These are phyloP conservation scores for Colletotrichum godetiae DNA, from an alignment of 2,329 filamentous ascomycete species.

Conservation along the genomic window DNA sequence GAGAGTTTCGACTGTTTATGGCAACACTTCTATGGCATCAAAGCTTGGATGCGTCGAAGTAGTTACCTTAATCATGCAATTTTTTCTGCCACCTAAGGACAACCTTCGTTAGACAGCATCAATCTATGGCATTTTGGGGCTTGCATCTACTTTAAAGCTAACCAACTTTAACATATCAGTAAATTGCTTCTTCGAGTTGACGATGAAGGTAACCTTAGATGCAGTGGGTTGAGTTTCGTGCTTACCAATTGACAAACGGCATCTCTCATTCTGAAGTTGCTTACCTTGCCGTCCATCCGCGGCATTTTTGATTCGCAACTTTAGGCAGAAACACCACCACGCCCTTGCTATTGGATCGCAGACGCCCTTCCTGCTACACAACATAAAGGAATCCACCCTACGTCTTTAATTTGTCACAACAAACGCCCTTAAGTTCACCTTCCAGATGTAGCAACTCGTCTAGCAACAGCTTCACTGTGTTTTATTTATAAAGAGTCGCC, in stretches of 20 bases:
- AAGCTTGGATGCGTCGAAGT: neutral
- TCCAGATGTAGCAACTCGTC: neutral
- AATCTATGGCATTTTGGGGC: too few relatives aligned
- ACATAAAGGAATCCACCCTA: neutral
- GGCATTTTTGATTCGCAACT: neutral
- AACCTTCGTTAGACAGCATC: too few relatives aligned
- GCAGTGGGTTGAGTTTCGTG: neutral
- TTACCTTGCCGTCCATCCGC: neutral
- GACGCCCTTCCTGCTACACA: constrained; percentile 2
- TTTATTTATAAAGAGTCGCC: neutral
- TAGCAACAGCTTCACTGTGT: neutral
- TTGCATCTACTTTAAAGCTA: too few relatives aligned
- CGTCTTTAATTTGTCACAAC: neutral
- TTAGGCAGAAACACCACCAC: neutral
- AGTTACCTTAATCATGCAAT: neutral
- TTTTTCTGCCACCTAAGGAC: neutral
- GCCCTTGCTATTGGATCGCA: neutral
- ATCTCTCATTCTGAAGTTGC: neutral
- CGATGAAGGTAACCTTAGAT: neutral
- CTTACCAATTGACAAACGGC: neutral
- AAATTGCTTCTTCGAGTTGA: too few relatives aligned
- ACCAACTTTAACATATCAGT: too few relatives aligned
- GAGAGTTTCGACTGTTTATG: neutral
- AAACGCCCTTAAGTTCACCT: neutral
- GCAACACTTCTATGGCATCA: neutral